These are phyloP conservation scores for Malassezia equina DNA, from an alignment of 1,284 basidiomycete genomes.

Conservation along the genomic window DNA sequence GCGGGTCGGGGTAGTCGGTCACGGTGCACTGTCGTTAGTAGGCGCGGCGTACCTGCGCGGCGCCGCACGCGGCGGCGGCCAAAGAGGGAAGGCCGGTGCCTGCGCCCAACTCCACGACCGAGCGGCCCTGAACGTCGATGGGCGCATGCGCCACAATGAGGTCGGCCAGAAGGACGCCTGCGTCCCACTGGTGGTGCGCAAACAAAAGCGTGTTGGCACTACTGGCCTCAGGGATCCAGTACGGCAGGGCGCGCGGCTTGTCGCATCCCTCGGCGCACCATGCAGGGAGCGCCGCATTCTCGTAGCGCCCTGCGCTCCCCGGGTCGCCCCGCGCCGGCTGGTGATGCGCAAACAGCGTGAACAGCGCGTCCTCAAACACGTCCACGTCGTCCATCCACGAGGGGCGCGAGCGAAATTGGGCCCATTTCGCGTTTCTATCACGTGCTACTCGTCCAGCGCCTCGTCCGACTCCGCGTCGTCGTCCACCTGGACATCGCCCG, in stretches of 20 bases:
- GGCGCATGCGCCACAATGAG: constrained; percentile 18
- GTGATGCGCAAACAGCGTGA: constrained; percentile 35
- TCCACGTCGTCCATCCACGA: constrained; percentile 8
- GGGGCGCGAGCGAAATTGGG: background rate
- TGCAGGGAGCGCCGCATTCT: constrained; percentile 21
- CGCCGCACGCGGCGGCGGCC: constrained; percentile 24
- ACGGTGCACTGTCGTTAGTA: constrained; percentile 4
- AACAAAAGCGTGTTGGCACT: constrained; percentile 34
- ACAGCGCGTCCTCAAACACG: constrained; percentile 37
- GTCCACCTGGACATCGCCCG: constrained; percentile 10
- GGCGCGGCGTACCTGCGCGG: background rate
- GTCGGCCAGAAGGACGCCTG: constrained; percentile 32
- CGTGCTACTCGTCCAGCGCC: constrained; percentile 4
- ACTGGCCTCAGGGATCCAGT: constrained; percentile 27
- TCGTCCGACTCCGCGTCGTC: constrained; percentile 17
- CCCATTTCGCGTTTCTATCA: background rate
- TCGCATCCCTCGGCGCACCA: constrained; percentile 6
- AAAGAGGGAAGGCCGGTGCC: constrained; percentile 36
- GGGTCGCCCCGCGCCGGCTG: constrained; percentile 37
- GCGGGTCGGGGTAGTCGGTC: constrained; percentile 20
- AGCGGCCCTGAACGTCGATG: constrained; percentile 23
- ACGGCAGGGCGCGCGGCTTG: constrained; percentile 12
- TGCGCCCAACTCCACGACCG: constrained; percentile 34
- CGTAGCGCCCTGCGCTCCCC: constrained; percentile 23
- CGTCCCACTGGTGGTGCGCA: constrained; percentile 45